Evolutionary conservation across 768 basidiomycete species (phyloP).

Genomic region (Clitopilus hobsonii): DNA sequence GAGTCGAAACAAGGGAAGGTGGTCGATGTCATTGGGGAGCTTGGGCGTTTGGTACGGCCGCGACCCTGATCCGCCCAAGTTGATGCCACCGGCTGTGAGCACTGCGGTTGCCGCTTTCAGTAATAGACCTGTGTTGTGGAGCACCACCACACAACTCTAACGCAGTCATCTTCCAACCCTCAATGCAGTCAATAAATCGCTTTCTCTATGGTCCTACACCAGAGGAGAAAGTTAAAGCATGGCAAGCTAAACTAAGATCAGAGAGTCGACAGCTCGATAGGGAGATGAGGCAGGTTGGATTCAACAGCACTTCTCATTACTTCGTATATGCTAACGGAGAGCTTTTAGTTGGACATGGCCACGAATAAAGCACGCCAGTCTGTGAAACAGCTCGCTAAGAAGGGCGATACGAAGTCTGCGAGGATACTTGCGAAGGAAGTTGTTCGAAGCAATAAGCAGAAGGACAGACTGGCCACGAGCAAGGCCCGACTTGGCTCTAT

Average conservation of each 20-base stretch:
- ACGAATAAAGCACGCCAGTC: slow-evolving; percentile 74
- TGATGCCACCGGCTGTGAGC: neutral
- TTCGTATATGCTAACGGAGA: slow-evolving; percentile 13
- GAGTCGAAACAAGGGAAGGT: neutral
- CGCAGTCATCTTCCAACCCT: neutral
- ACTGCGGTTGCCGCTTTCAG: neutral
- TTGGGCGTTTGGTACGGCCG: neutral
- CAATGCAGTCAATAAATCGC: slow-evolving; percentile 85
- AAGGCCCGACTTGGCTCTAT: slow-evolving; percentile 94
- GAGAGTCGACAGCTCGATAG: slow-evolving; percentile 84
- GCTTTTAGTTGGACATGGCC: slow-evolving; percentile 69
- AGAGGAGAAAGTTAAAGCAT: slow-evolving; percentile 87
- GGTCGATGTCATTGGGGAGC: neutral
- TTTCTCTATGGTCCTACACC: slow-evolving; percentile 96
- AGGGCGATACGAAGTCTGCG: slow-evolving; percentile 91
- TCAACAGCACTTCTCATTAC: slow-evolving; percentile 9
- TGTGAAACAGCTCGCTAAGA: slow-evolving; percentile 85
- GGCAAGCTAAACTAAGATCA: slow-evolving; percentile 83
- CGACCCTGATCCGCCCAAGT: neutral
- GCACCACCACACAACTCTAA: neutral
- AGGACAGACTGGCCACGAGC: slow-evolving; percentile 84
- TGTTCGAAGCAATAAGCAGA: slow-evolving; percentile 93
- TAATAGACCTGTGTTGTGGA: neutral
- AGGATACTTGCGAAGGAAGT: slow-evolving; percentile 90
- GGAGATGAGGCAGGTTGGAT: slow-evolving; percentile 91